Conservation (phyloP, 371 early-diverging fungal species). For the Mortierella sp. region DNA sequence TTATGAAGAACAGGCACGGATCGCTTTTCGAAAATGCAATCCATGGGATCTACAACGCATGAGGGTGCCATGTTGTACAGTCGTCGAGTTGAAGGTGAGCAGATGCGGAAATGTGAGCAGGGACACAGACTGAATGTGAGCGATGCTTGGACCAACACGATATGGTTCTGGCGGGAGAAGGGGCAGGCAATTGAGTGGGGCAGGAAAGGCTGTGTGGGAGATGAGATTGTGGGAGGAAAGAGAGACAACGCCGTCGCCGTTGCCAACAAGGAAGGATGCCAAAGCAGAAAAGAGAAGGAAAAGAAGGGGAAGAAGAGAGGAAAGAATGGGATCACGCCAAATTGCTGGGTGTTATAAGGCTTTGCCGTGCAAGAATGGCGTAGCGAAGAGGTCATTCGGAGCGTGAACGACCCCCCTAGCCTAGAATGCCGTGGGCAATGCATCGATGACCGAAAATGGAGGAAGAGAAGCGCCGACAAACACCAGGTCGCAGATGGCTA, state of each 20-base stretch:
- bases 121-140: neutral
- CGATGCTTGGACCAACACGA: neutral
- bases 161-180: too few species aligned
- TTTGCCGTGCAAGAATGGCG: too few species aligned
- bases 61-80: slow-evolving; percentile 31
- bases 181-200: neutral
- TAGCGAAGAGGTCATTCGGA: too few species aligned
- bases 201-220: too few species aligned
- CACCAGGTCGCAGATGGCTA: too few species aligned
- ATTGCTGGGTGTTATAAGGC: too few species aligned
- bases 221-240: neutral
- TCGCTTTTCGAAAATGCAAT: slow-evolving; percentile 25
- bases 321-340: too few species aligned
- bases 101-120: neutral
- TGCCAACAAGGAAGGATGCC: neutral
- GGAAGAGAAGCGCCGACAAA: too few species aligned
- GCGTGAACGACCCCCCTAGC: too few species aligned
- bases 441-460: too few species aligned
- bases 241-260: neutral
- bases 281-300: neutral
- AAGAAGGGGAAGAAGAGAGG: slow-evolving; percentile 12
- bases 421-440: too few species aligned
- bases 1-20: slow-evolving; percentile 9
- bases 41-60: slow-evolving; percentile 37
- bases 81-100: too few species aligned